These are phyloP conservation scores for Gynandropsis gynandra DNA, from an alignment of 345 rosid species.

Conservation along the genomic window DNA sequence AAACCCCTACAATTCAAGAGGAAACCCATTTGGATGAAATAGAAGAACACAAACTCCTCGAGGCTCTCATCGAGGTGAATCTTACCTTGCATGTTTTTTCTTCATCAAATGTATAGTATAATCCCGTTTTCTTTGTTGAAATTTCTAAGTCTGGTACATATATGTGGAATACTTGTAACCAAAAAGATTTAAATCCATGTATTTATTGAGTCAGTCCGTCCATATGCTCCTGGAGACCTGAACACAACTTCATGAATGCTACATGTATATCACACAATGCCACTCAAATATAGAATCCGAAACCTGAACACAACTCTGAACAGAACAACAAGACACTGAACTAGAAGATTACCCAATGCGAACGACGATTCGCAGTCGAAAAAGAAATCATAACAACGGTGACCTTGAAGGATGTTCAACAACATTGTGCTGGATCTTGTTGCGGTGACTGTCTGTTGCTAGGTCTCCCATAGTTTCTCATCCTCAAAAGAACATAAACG, in stretches of 20 bases:
- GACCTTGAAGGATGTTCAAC: constrained; percentile 17
- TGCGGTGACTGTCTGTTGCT: constrained; percentile 2
- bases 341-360: no score
- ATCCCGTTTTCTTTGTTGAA: no score
- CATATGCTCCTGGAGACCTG: not conserved
- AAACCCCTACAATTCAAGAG: constrained; percentile 35
- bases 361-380: no score
- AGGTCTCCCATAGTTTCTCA: constrained; percentile 26
- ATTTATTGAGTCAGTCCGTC: constrained; percentile 1
- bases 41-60: not conserved
- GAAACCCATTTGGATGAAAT: constrained; percentile 55
- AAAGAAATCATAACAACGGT: no score
- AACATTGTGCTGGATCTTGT: not conserved
- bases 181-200: constrained; percentile 1
- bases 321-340: no score
- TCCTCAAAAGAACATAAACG: constrained; percentile 44
- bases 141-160: not conserved
- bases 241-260: no score
- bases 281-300: no score
- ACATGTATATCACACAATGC: no score
- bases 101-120: constrained; percentile 9
- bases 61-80: no score
- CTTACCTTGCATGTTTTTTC: not conserved
- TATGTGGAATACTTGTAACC: constrained; percentile 1
- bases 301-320: no score